phyloP scores from a whole-genome alignment of 345 rosid species.

The Moricandia moricandioides region DNA sequence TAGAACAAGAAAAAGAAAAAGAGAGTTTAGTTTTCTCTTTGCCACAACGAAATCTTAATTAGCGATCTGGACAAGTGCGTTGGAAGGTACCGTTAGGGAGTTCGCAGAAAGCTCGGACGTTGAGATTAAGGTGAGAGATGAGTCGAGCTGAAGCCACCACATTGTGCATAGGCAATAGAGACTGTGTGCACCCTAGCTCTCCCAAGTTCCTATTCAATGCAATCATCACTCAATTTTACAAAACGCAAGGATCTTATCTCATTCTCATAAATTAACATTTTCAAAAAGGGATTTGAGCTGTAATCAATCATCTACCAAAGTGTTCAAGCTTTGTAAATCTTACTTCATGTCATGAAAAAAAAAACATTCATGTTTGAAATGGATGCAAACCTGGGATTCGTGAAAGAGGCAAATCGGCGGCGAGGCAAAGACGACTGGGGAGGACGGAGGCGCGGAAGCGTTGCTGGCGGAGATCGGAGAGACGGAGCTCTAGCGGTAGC shows the following conservation, averaged over 20 bases:
- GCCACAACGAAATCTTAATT: slow-evolving; percentile 45
- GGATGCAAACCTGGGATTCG: slow-evolving; percentile 53
- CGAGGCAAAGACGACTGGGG: slow-evolving; percentile 54
- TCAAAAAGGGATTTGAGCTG: too few relatives aligned
- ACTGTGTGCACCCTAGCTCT: slow-evolving; percentile 68
- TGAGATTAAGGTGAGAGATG: slow-evolving; percentile 66
- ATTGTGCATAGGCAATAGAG: slow-evolving; percentile 67
- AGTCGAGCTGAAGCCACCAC: slow-evolving; percentile 45
- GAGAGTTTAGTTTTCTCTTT: slow-evolving; percentile 9
- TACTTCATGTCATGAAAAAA: neutral
- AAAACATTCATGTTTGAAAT: neutral
- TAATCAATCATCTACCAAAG: neutral
- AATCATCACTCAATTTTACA: neutral
- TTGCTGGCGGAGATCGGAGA: slow-evolving; percentile 51
- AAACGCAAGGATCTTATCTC: neutral
- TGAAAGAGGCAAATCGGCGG: slow-evolving; percentile 62
- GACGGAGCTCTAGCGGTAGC: slow-evolving; percentile 62
- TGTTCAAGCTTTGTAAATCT: neutral
- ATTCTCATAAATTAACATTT: neutral
- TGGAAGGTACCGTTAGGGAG: slow-evolving; percentile 97
- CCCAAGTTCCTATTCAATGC: slow-evolving; percentile 63
- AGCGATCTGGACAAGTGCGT: slow-evolving; percentile 98
- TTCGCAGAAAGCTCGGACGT: slow-evolving; percentile 79
- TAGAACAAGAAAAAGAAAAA: neutral
- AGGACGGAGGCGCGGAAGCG: slow-evolving; percentile 70